These are phyloP conservation scores for Carex scoparia DNA, from an alignment of 176 grass and related monocot genomes.

Conservation along the genomic window DNA sequence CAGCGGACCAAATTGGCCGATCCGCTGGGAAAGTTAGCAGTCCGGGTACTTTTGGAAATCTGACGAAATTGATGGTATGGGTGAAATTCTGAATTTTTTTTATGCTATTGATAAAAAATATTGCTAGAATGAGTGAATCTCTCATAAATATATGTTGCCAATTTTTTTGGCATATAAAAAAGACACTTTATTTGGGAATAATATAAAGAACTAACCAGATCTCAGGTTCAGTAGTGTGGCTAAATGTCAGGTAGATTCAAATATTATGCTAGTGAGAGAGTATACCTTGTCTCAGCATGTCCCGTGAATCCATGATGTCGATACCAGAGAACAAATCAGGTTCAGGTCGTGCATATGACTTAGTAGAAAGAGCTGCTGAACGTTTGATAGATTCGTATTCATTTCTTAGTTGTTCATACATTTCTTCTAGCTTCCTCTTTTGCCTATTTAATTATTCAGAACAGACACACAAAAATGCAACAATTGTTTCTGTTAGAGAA, in stretches of 20 bases:
- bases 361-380: conserved; percentile 54
- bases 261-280: neutral
- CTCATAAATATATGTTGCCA: neutral
- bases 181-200: neutral
- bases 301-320: conserved; percentile 37
- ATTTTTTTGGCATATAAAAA: neutral
- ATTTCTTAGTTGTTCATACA: conserved; percentile 73
- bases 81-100: no score
- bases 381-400: conserved; percentile 63
- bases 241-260: neutral
- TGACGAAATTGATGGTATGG: no score
- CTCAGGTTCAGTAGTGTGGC: neutral
- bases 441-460: conserved; percentile 42
- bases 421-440: conserved; percentile 89
- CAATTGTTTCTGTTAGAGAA: neutral
- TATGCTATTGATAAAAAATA: no score
- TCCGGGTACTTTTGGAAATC: no score
- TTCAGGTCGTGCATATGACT: conserved; percentile 49
- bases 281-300: conserved; percentile 8
- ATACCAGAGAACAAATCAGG: conserved; percentile 58
- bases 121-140: no score
- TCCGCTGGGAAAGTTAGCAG: no score
- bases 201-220: neutral
- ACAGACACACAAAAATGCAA: neutral
- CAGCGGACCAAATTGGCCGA: no score